A percentile compares a stretch with the other conserved stretches of the same genome.
Evolutionary conservation across 768 basidiomycete genomes (phyloP).

Genomic region (Lentinula sp.): DNA sequence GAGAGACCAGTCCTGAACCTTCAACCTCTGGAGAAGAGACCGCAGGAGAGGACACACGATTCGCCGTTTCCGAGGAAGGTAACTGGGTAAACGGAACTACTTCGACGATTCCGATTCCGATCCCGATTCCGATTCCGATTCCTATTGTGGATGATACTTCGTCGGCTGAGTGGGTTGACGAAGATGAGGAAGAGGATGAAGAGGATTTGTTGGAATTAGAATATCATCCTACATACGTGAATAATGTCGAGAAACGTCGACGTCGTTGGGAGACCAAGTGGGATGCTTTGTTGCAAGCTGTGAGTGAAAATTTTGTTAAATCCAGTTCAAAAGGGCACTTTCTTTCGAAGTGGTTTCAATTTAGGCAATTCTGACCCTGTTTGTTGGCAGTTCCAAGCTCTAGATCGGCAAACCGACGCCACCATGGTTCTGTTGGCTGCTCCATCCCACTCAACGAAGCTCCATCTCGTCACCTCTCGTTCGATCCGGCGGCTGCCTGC

Average conservation of each 20-base stretch:
- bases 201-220: slow-evolving; percentile 72
- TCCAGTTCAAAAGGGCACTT: slow-evolving; percentile 16
- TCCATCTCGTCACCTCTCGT: slow-evolving; percentile 61
- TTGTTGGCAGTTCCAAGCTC: slow-evolving; percentile 56
- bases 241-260: slow-evolving; percentile 59
- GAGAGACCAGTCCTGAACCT: slow-evolving; percentile 76
- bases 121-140: slow-evolving; percentile 11
- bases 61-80: slow-evolving; percentile 33
- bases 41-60: slow-evolving; percentile 52
- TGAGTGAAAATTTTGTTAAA: slow-evolving; percentile 22
- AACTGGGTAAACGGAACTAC: slow-evolving; percentile 25
- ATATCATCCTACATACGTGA: slow-evolving; percentile 68
- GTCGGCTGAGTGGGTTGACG: slow-evolving; percentile 65
- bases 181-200: slow-evolving; percentile 63
- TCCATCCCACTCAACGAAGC: slow-evolving; percentile 65
- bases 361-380: slow-evolving; percentile 26
- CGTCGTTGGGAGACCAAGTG: slow-evolving; percentile 71
- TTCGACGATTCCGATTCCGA: slow-evolving; percentile 8
- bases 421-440: slow-evolving; percentile 72
- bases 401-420: slow-evolving; percentile 78
- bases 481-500: slow-evolving; percentile 55
- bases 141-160: slow-evolving; percentile 14
- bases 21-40: slow-evolving; percentile 76
- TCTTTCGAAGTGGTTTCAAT: slow-evolving; percentile 8
- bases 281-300: slow-evolving; percentile 70